Conservation (phyloP, 306 rosid species). For the Arachis stenosperma region DNA sequence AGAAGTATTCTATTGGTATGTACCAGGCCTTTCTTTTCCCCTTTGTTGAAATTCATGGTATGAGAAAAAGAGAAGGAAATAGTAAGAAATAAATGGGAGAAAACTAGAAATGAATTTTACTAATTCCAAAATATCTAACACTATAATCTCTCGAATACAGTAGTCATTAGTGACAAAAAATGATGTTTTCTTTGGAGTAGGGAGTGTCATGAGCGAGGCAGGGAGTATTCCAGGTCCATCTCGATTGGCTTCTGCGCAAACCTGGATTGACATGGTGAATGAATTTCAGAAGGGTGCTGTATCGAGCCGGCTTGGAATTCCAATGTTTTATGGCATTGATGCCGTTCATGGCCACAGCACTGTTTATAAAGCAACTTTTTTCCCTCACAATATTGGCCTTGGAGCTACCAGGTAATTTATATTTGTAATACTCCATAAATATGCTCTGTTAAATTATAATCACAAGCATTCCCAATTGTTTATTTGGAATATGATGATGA, state of each 20-base stretch:
- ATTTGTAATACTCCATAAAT: background rate
- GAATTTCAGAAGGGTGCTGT: conserved; percentile 55
- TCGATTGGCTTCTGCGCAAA: conserved; percentile 49
- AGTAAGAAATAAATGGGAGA: too few species aligned
- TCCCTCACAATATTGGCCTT: conserved; percentile 60
- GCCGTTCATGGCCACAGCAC: conserved; percentile 54
- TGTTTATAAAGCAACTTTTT: conserved; percentile 55
- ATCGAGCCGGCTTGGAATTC: conserved; percentile 55
- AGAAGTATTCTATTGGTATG: conserved; percentile 44
- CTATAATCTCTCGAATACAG: background rate
- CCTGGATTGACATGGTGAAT: conserved; percentile 57
- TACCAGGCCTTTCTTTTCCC: background rate
- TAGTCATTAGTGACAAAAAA: background rate
- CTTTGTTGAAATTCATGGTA: background rate
- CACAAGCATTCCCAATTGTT: background rate
- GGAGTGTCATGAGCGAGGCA: conserved; percentile 61
- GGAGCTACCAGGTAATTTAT: conserved; percentile 57
- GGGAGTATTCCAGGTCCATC: conserved; percentile 51
- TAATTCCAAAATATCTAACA: too few species aligned
- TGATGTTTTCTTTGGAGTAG: conserved; percentile 31
- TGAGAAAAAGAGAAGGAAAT: too few species aligned
- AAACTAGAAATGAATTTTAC: too few species aligned
- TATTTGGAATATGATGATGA: background rate
- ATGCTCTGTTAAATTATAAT: background rate
- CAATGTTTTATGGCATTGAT: conserved; percentile 61